Conservation (phyloP, 164 flowering plant species). For the Cinnamomum chago region DNA sequence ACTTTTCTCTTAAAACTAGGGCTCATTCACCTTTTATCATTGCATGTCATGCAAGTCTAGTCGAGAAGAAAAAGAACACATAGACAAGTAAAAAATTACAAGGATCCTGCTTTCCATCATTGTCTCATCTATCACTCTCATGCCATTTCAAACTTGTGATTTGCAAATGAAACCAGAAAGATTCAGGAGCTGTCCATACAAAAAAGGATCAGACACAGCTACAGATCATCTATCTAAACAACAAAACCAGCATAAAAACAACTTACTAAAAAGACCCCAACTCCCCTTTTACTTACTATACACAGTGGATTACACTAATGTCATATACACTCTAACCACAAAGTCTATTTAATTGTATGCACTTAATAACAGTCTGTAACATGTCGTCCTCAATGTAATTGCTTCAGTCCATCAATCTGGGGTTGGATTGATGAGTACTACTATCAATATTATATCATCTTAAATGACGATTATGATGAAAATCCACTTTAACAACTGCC, state of each 20-base stretch:
- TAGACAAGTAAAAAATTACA: not conserved
- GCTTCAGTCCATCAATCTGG: not conserved
- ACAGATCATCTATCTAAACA: not conserved
- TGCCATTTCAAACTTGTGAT: not conserved
- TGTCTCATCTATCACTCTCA: constrained; percentile 2
- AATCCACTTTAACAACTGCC: not conserved
- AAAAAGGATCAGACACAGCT: not conserved
- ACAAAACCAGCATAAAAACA: not conserved
- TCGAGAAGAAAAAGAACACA: not conserved
- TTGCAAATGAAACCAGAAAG: not conserved
- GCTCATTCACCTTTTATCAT: not conserved
- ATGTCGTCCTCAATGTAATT: too few species aligned
- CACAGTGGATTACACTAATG: not conserved
- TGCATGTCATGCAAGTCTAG: constrained; percentile 1
- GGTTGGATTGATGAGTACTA: not conserved
- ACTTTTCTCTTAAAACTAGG: constrained; percentile 10
- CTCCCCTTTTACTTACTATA: not conserved
- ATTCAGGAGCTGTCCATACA: not conserved
- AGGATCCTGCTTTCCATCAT: not conserved
- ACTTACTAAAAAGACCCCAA: not conserved
- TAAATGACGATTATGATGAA: not conserved
- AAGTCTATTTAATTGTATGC: not conserved
- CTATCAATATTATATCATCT: not conserved
- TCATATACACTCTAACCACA: not conserved
- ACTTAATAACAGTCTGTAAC: not conserved